phyloP scores from a whole-genome alignment of 2,329 filamentous ascomycete species.

The Monosporascus ibericus region DNA sequence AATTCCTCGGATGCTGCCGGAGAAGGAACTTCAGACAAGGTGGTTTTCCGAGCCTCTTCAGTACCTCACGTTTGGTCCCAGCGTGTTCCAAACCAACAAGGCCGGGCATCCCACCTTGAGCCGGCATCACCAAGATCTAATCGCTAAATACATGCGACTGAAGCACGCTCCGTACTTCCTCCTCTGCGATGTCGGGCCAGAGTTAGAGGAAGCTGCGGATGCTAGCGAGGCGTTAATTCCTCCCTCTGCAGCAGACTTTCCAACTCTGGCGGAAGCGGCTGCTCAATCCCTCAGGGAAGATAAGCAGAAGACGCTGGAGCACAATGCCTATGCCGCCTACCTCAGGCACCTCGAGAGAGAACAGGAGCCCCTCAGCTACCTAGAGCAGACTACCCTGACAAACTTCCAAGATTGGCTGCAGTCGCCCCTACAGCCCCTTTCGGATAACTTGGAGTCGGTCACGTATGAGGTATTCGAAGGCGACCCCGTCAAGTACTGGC shows the following conservation, averaged over 20 bases:
- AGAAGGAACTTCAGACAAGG: constrained; percentile 54
- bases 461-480: constrained; percentile 99
- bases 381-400: constrained; percentile 47
- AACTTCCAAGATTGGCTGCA: constrained; percentile 90
- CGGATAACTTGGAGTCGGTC: constrained; percentile 92
- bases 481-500: constrained; percentile 95
- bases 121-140: constrained; percentile 54
- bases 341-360: constrained; percentile 77
- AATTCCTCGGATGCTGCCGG: constrained; percentile 53
- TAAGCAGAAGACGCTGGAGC: constrained; percentile 33
- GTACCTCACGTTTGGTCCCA: constrained; percentile 48
- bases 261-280: constrained; percentile 62
- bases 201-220: constrained; percentile 28
- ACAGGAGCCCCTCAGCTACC: constrained; percentile 56
- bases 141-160: constrained; percentile 58
- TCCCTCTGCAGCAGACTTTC: constrained; percentile 51
- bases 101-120: constrained; percentile 56
- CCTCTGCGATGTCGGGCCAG: constrained; percentile 55
- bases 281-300: constrained; percentile 28
- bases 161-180: constrained; percentile 58
- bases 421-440: constrained; percentile 86
- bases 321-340: constrained; percentile 62
- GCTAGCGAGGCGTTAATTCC: constrained; percentile 24
- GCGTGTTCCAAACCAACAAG: constrained; percentile 55
- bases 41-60: constrained; percentile 67